Evolutionary conservation across 177 flowering plant genomes (phyloP).

Genomic region (Telopea speciosissima): DNA sequence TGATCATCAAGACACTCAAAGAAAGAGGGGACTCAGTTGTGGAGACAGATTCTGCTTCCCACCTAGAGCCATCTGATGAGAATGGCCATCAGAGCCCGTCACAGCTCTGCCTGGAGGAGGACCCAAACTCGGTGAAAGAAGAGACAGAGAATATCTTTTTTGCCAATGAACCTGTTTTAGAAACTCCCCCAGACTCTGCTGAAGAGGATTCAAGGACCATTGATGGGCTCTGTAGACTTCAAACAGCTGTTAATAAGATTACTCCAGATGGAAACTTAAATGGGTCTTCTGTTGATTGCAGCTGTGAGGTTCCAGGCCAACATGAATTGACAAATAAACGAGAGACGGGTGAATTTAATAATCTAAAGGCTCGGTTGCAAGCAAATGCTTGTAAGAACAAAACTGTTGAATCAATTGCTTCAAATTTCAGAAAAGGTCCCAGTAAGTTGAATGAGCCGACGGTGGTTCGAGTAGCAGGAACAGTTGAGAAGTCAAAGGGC

Average conservation of each 20-base stretch:
- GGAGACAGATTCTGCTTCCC: conserved; percentile 29
- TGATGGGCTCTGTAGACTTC: conserved; percentile 12
- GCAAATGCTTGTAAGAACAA: conserved; percentile 12
- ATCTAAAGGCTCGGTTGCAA: conserved; percentile 11
- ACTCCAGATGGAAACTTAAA: conserved; percentile 17
- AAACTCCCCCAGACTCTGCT: conserved; percentile 19
- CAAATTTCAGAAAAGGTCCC: conserved; percentile 19
- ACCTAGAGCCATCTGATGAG: conserved; percentile 45
- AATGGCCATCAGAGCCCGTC: conserved; percentile 44
- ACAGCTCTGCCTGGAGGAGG: conserved; percentile 22
- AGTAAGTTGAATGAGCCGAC: conserved; percentile 19
- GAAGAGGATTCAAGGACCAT: conserved; percentile 14
- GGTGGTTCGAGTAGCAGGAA: too few species aligned
- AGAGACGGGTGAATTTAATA: not conserved
- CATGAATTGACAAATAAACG: not conserved
- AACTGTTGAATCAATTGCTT: conserved; percentile 23
- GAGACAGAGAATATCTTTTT: conserved; percentile 11
- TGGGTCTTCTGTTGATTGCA: not conserved
- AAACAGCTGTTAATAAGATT: conserved; percentile 21
- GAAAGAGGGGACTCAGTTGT: conserved; percentile 56
- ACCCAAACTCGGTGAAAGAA: conserved; percentile 4
- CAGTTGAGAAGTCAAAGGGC: conserved; percentile 39
- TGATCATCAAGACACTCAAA: conserved; percentile 49
- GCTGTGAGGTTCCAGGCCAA: conserved; percentile 14
- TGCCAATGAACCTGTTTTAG: conserved; percentile 31